These are phyloP conservation scores for Solanum acaule DNA, from an alignment of 257 asterid genomes.

Conservation along the genomic window DNA sequence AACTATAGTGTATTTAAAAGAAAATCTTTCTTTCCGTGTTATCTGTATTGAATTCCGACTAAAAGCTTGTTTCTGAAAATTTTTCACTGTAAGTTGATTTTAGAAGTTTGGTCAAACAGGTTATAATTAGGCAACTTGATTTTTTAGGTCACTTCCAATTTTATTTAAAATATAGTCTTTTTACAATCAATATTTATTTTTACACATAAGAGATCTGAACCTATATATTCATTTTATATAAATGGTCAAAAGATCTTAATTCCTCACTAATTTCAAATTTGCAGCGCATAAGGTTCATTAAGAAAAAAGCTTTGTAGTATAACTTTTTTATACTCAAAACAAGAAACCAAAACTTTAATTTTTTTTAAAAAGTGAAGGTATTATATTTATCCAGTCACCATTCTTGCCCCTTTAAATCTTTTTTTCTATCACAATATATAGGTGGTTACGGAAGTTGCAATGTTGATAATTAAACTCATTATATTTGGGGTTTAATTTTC, in stretches of 20 bases:
- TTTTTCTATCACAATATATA: neutral
- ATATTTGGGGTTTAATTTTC: neutral
- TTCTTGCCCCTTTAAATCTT: neutral
- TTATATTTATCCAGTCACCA: neutral
- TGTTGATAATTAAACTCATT: neutral
- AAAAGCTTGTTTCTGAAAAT: neutral
- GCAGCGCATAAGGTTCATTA: neutral
- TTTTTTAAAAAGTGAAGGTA: neutral
- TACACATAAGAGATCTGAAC: neutral
- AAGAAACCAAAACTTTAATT: neutral
- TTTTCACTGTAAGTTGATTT: neutral
- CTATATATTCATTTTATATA: too few species aligned
- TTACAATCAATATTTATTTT: too few species aligned
- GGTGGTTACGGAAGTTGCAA: neutral
- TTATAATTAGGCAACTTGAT: neutral
- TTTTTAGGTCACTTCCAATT: neutral
- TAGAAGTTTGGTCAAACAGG: neutral
- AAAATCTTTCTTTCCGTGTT: neutral
- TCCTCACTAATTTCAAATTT: too few species aligned
- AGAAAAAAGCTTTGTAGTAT: too few species aligned
- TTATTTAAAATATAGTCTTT: neutral
- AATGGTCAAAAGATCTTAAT: too few species aligned
- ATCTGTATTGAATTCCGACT: neutral
- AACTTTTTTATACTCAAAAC: neutral
- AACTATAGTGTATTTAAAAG: neutral